phyloP scores from a whole-genome alignment of 2,329 filamentous ascomycete species.

The Paracoccidioides lutzii region DNA sequence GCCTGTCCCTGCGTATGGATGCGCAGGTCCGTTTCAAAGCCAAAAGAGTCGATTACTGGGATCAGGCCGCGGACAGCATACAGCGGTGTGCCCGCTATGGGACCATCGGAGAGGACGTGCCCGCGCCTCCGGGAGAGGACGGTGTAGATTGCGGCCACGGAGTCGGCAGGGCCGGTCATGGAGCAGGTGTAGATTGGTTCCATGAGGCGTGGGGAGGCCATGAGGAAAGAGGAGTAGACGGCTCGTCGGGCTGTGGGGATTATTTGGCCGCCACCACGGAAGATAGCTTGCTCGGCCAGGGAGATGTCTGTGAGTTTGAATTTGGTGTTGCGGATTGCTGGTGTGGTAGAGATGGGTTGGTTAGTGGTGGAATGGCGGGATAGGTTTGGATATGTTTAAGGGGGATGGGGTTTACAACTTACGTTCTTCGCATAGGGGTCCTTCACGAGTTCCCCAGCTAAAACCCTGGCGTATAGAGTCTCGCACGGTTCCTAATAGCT shows the following conservation, averaged over 20 bases:
- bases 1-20: conserved; percentile 93
- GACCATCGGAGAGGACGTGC: conserved; percentile 87
- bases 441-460: conserved; percentile 90
- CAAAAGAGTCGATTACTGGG: conserved; percentile 93
- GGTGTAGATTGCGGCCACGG: conserved; percentile 80
- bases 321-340: conserved; percentile 91
- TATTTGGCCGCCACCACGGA: conserved; percentile 89
- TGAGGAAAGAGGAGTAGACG: conserved; percentile 91
- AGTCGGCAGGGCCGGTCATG: conserved; percentile 84
- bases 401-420: conserved; percentile 31
- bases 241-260: conserved; percentile 88
- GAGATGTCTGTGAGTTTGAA: conserved; percentile 90
- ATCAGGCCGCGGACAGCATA: conserved; percentile 85
- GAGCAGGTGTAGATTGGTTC: conserved; percentile 88
- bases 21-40: conserved; percentile 91
- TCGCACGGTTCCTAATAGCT: conserved; percentile 69
- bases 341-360: conserved; percentile 9
- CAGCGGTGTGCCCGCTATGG: conserved; percentile 84
- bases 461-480: conserved; percentile 94
- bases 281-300: conserved; percentile 80
- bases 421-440: conserved; percentile 95
- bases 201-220: conserved; percentile 93
- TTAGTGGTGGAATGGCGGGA: conserved; percentile 6
- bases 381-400: neutral
- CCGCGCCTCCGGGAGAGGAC: conserved; percentile 77